phyloP scores from a whole-genome alignment of 192 early-diverging fungal genomes.

The Dispira parvispora region DNA sequence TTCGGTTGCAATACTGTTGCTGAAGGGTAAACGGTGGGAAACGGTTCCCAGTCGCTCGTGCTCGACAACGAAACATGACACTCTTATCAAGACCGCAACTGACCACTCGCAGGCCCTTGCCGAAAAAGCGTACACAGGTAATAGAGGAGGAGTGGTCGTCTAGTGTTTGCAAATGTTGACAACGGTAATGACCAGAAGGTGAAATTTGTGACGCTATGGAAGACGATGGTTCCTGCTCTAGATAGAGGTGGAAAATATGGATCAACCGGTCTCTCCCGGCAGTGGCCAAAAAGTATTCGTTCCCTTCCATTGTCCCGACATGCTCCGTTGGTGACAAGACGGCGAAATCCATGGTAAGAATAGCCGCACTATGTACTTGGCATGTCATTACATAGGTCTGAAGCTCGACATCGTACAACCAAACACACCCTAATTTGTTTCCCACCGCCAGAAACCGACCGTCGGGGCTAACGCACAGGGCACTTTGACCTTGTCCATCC shows the following conservation, averaged over 20 bases:
- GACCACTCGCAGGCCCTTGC: neutral
- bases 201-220: neutral
- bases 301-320: too few relatives aligned
- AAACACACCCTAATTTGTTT: conserved; percentile 45
- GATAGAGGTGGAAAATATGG: conserved; percentile 6
- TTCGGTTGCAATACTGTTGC: neutral
- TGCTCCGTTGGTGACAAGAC: conserved; percentile 4
- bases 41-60: neutral
- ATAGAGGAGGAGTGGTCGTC: conserved; percentile 8
- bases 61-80: conserved; percentile 6
- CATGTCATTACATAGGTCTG: neutral
- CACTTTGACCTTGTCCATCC: conserved; percentile 19
- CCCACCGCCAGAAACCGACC: conserved; percentile 51
- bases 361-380: conserved; percentile 65
- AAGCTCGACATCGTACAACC: neutral
- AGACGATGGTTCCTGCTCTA: neutral
- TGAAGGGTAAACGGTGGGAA: conserved; percentile 2
- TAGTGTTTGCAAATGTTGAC: neutral
- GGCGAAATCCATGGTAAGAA: conserved; percentile 58
- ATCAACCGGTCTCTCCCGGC: conserved; percentile 3
- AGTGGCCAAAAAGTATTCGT: conserved; percentile 3
- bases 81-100: conserved; percentile 7
- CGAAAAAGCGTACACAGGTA: neutral
- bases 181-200: neutral
- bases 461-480: conserved; percentile 43